Evolutionary conservation across 768 basidiomycete species (phyloP).

Genomic region (Cystobasidium tubakii): DNA sequence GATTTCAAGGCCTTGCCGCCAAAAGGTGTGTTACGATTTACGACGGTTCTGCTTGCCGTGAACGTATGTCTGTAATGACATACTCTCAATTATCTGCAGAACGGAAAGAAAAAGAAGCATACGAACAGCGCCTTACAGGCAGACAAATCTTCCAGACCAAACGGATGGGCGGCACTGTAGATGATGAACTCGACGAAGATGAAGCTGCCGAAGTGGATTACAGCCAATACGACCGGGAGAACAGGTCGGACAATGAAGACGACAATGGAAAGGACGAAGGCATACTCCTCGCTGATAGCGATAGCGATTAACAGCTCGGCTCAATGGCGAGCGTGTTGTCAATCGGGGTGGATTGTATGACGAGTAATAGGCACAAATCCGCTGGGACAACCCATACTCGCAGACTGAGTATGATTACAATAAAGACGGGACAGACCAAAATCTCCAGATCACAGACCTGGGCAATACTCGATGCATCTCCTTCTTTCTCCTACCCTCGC

Average conservation of each 20-base stretch:
- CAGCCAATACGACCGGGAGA: constrained; percentile 8
- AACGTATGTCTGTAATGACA: constrained; percentile 57
- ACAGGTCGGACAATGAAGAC: not conserved
- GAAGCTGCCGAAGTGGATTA: constrained; percentile 10
- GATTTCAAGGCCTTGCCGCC: constrained; percentile 62
- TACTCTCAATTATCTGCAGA: constrained; percentile 2
- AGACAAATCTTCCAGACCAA: constrained; percentile 90
- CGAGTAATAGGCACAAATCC: too few species aligned
- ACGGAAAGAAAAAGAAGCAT: not conserved
- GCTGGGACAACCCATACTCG: too few species aligned
- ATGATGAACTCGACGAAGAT: constrained; percentile 51
- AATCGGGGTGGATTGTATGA: too few species aligned
- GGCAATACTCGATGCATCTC: too few species aligned
- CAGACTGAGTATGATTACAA: too few species aligned
- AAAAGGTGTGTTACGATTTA: constrained; percentile 81
- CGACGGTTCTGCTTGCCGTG: constrained; percentile 57
- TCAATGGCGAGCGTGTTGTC: too few species aligned
- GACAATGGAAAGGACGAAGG: not conserved
- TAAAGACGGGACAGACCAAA: too few species aligned
- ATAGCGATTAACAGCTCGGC: not conserved
- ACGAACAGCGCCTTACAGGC: constrained; percentile 54
- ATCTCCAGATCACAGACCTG: too few species aligned
- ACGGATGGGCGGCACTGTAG: constrained; percentile 57
- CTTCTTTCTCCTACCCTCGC: too few species aligned
- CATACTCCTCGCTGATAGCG: not conserved